Evolutionary conservation across 2,329 filamentous ascomycete genomes (phyloP), one percentile per base, ranked within the genome.

Genomic region (Scorias spongiosa): DNA sequence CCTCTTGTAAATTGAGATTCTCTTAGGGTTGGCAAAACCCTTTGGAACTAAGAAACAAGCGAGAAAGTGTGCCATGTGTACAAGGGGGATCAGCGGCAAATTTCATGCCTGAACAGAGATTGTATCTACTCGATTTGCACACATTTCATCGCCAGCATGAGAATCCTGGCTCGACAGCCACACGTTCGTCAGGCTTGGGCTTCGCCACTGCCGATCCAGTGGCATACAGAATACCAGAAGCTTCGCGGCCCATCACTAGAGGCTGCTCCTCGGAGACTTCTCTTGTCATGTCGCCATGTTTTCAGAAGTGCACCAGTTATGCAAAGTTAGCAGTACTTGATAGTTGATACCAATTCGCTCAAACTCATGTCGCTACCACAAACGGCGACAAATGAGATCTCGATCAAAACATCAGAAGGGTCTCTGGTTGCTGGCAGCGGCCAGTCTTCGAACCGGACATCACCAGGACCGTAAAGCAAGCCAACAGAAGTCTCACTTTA

Each of bases 21-120:
- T 64, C 54, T 0, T 56, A 53, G 0, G 68, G 66, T 57, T 58
- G 46, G 64, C 66, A 46, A 61, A 72, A 50, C 70, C 68, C 0
- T 60, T 58, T 1, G 66, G 60, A 0, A 63, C 60, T 29, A 57
- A 58, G 53, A 66, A 73, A 52, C 67, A 72, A 46, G 65, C 70
- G 2, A 59, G 56, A 26, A 12, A 74, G 55, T 0, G 67, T 70
- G 2, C 69, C 69, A 42, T 48, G 18, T 2, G 20, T 26, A 26
- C 9, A 34, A 3, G 18, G 18, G 10, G 40, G 40, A 14, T 11
- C 44, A 2, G 45, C 47, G n/a, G 45, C 46, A 39, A 49, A 49
- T 15, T 30, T 40, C 47, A 48, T 49, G 8, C 41, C 43, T 8
- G 42, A 39, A 30, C 47, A 49, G 11, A 49, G 38, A 17, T 49